Percentiles rank a stretch among this genome's conserved stretches.
Evolutionary conservation across 176 grass and related monocot species (phyloP).

Genomic region (Elaeis guineensis): DNA sequence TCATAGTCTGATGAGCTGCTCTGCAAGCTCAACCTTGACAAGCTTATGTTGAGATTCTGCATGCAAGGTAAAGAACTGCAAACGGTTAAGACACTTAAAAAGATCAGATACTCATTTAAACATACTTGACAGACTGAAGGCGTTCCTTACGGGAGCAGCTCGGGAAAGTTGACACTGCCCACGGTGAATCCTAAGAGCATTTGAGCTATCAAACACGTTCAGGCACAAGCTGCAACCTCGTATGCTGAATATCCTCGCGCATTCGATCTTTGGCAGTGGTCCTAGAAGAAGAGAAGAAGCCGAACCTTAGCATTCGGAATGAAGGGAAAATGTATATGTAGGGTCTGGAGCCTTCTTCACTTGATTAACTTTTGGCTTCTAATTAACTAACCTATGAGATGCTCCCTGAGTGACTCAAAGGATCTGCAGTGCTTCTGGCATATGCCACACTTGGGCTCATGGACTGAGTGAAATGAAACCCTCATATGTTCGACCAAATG

Average conservation of each 20-base stretch:
- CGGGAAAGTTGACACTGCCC: conserved; percentile 59
- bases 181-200: conserved; percentile 55
- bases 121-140: too few relatives aligned
- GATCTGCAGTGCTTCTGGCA: conserved; percentile 88
- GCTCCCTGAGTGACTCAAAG: conserved; percentile 82
- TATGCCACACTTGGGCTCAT: conserved; percentile 73
- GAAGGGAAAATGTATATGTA: too few relatives aligned
- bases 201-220: conserved; percentile 52
- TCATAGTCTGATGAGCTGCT: background rate
- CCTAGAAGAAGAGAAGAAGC: conserved; percentile 16
- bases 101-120: background rate
- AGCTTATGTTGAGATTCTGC: conserved; percentile 20
- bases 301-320: too few relatives aligned
- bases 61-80: background rate
- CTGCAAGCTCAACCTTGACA: conserved; percentile 43
- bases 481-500: conserved; percentile 94
- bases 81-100: too few relatives aligned
- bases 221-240: conserved; percentile 75
- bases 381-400: conserved; percentile 55
- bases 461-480: conserved; percentile 69
- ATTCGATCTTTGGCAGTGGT: conserved; percentile 78
- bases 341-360: background rate
- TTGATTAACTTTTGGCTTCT: too few relatives aligned
- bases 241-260: conserved; percentile 47
- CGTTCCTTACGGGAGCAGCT: conserved; percentile 33